Base-by-base conservation (phyloP, 2,329 filamentous ascomycete species). In the Drechslerella coelobrocha region DNA sequence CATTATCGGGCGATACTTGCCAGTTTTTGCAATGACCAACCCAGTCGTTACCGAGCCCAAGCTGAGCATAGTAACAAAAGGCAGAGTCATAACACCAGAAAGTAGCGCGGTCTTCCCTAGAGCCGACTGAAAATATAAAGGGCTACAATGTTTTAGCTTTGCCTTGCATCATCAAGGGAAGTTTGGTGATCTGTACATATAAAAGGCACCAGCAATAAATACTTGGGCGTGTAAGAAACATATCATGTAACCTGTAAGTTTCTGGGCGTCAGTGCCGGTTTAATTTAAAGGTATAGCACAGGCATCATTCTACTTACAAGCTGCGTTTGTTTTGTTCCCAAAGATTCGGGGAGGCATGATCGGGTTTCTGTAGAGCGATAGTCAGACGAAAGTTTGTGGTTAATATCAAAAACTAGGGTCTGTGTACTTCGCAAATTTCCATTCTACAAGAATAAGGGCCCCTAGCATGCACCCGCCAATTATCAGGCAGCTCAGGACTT, bases 291-390 rank as follows among this genome's bases (percentile, higher is more conserved):
- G 12, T 39, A 29, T 73, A 41, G 24, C 63, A 59, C 8, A 68
- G 73, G 34, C 29, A 12, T 31, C n/a, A 69, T 47, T 0, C 79
- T 12, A 27, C 66, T 74, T 75, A 63, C 72, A 80, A 0, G 87
- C 87, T 9, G 85, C 76, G 60, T 85, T 87, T 0, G 86, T 85
- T 29, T 78, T 75, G 14, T 81, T 79, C 1, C 78, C 78, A 78
- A 90, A 89, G 0, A 91, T 79, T 1, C 80, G 80, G 61, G 89
- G 78, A 0, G 88, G 89, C 74, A 91, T 87, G n/a, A 92, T 79
- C 0, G 89, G 89, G 74, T 71, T 54, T 39, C 66, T 71, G 37
- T 14, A 43, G 9, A 17, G 10, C 26, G 9, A 19, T 17, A n/a
- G 47, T 9, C 9, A 51, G 23, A 27, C 2, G 6, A 24, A 10